Conservation (phyloP, 352 stramenopile genomes). For the Stramenopiles sp. region DNA sequence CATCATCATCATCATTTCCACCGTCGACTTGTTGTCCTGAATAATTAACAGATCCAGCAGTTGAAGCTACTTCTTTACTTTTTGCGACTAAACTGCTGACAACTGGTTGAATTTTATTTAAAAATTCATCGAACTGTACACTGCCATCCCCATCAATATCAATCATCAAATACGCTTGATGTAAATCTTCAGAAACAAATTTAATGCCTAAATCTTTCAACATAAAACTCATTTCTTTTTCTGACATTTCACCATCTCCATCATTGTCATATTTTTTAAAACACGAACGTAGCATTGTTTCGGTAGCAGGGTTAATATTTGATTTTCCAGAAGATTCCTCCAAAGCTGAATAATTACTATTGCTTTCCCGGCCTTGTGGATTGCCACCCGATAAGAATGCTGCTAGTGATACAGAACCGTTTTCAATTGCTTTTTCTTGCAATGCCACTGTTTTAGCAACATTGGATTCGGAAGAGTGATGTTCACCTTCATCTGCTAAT, state of each 20-base stretch:
- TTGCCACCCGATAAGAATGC: no score
- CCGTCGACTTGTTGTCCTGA: constrained; percentile 9
- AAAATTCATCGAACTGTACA: constrained; percentile 84
- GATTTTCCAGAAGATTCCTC: no score
- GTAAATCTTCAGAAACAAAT: constrained; percentile 44
- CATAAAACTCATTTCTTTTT: constrained; percentile 67
- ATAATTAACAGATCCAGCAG: neutral
- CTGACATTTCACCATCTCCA: constrained; percentile 56
- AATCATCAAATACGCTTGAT: constrained; percentile 54
- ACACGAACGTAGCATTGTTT: constrained; percentile 68
- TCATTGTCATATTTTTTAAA: constrained; percentile 80
- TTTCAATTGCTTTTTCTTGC: no score
- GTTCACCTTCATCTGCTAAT: no score
- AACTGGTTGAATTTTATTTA: constrained; percentile 60
- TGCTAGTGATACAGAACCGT: no score
- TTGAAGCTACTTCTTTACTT: neutral
- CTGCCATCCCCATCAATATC: constrained; percentile 67
- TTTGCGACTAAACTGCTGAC: constrained; percentile 23
- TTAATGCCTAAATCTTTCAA: constrained; percentile 79
- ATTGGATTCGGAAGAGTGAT: no score
- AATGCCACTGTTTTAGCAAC: no score
- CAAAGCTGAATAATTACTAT: no score
- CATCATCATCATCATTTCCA: constrained; percentile 16
- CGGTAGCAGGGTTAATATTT: no score
- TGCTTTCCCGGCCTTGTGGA: no score